Evolutionary conservation across 1,284 basidiomycete species (phyloP), one percentile per base, ranked within the genome.

Genomic region (Ceratobasidium sp.): DNA sequence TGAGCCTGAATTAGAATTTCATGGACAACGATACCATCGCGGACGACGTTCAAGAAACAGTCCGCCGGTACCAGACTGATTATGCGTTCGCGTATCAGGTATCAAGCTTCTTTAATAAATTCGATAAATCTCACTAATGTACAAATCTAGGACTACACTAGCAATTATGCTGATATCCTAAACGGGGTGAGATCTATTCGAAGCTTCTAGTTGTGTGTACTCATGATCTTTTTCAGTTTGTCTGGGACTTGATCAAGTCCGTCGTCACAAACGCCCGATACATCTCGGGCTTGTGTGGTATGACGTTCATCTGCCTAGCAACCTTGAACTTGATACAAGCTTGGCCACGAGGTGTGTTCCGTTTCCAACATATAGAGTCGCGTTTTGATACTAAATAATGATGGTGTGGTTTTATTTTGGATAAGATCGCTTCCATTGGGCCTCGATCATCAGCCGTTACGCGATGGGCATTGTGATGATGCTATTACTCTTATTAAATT

Each of bases 371-470:
- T 33, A 33, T 33, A 33, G 33, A 33, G 33, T 33, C 46, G 10
- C 15, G 39, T 3, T 51, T 39, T 40, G 33, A 55, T 18, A 39
- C 28, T 18, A 15, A n/a, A 13, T 33, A 33, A 33, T 33, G 33
- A 33, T 33, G 33, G 33, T 33, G 33, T 33, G 33, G 33, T 33
- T 33, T 33, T 33, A 33, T 33, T 33, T 33, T 33, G 33, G 33
- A 33, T 18, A 44, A 76, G 73, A 76, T 56, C 73, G 63, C 46
- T 76, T 55, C 51, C 73, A 76, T 13, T 67, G 73, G 73, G 73
- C 26, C 18, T 42, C 46, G 20, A 58, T 76, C 15, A 53, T 67
- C 13, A 67, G 73, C 28, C 73, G 73, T n/a, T 67, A 67, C 20
- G 51, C 51, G 2, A 76, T 67, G 73, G 73, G 73, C 10, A 26